Evolutionary conservation across 2,329 filamentous ascomycete species (phyloP).

Genomic region (Ascochyta pisi): DNA sequence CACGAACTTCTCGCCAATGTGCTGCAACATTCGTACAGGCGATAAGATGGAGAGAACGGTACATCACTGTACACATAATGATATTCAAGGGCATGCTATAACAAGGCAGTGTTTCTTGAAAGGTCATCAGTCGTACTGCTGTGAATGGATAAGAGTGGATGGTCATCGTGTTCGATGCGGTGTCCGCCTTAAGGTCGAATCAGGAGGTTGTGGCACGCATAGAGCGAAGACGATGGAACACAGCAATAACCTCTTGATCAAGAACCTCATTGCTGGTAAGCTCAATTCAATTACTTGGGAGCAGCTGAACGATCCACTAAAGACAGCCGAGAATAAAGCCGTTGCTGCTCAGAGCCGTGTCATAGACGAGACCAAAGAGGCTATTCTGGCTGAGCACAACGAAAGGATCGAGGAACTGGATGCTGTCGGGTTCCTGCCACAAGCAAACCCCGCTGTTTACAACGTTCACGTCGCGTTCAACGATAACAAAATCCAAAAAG

Average conservation of each 20-base stretch:
- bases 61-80: slow-evolving; percentile 3
- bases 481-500: neutral
- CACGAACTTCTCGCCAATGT: neutral
- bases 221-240: neutral
- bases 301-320: neutral
- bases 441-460: neutral
- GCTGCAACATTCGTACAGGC: slow-evolving; percentile 1
- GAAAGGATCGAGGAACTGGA: neutral
- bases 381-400: neutral
- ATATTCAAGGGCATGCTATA: neutral
- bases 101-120: neutral
- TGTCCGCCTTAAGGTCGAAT: neutral
- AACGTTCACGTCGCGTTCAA: neutral
- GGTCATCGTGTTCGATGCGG: neutral
- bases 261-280: neutral
- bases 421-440: neutral
- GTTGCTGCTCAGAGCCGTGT: too few species aligned
- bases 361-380: neutral
- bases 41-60: neutral
- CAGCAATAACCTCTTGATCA: neutral
- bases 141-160: neutral
- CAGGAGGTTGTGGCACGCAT: neutral
- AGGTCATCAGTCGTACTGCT: neutral
- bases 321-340: neutral
- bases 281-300: neutral